Percentiles rank a stretch among this genome's conserved stretches.
phyloP scores from a whole-genome alignment of 495 filamentous ascomycete species.

The Penicillium steckii region DNA sequence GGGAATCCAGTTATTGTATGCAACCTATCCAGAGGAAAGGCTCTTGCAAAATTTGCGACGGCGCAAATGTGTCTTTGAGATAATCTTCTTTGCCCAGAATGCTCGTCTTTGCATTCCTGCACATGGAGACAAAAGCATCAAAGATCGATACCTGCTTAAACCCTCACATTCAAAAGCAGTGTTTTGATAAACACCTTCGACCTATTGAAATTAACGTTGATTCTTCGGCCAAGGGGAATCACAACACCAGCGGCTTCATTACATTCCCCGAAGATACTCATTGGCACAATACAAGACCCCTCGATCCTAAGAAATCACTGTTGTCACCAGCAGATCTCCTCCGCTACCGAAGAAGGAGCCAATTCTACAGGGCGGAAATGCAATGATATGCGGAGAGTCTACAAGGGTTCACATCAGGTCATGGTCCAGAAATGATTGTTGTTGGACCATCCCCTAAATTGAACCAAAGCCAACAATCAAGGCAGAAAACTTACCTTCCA shows the following conservation, averaged over 20 bases:
- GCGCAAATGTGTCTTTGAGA: conserved; percentile 65
- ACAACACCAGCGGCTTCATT: conserved; percentile 8
- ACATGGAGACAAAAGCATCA: not conserved
- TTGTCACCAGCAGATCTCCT: conserved; percentile 4
- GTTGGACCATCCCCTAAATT: conserved; percentile 6
- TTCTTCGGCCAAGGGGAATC: conserved; percentile 6
- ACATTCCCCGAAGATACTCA: conserved; percentile 61
- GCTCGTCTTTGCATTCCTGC: conserved; percentile 13
- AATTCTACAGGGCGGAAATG: conserved; percentile 41
- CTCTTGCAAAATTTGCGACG: conserved; percentile 58
- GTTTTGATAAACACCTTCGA: conserved; percentile 56
- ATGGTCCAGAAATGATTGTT: not conserved
- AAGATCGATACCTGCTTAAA: conserved; percentile 57
- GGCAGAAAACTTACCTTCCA: too few species aligned
- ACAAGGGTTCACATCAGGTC: not conserved
- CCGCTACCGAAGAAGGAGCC: conserved; percentile 15
- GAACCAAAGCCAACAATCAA: too few species aligned
- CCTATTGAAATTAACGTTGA: conserved; percentile 47
- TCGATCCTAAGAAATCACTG: conserved; percentile 39
- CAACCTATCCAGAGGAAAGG: conserved; percentile 62
- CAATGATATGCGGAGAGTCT: conserved; percentile 68
- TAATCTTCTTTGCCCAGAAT: conserved; percentile 62
- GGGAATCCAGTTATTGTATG: conserved; percentile 73
- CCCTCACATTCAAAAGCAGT: conserved; percentile 21
- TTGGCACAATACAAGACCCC: conserved; percentile 61